Evolutionary conservation across 1,284 basidiomycete species (phyloP), one percentile per base, ranked within the genome.

Genomic region (Ceratobasidium sp.): DNA sequence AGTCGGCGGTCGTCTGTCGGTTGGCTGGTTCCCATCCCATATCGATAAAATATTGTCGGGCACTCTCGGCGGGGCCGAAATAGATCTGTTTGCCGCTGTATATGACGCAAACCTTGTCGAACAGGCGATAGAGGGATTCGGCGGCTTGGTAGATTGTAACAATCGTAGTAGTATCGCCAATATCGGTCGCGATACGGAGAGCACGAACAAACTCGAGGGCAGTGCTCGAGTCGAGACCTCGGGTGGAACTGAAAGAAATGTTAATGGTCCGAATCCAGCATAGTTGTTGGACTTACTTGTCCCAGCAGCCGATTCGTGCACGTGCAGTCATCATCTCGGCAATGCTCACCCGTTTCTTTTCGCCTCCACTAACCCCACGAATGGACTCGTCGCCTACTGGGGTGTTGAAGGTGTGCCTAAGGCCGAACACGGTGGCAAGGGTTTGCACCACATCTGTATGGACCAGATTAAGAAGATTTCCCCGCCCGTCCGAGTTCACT

Each of bases 361-460:
- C 55, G 52, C 94, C 93, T 25, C 92, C 93, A 29, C 87, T 88
- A 0, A 94, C 86, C 55, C 93, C 93, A 7, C 91, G 81, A 1
- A 93, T 81, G 3, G 85, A 83, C 3, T 87, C 88, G 77, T 93
- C 86, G 2, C 93, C 93, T 25, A 94, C 90, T 1, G 91, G 85
- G 0, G 92, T 94, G 73, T 90, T 81, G 69, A 82, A 81, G 0
- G 90, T 93, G 71, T 91, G 90, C 20, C 80, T 80, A 62, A 95
- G 80, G 6, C 91, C 90, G 74, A 94, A 89, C 20, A 91, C 83
- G 17, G 87, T 88, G 75, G 84, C 80, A 29, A 90, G 75, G 3
- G 88, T 86, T 84, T 0, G 84, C 84, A 31, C 85, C 78, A 60
- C 78, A 77, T 8, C 78, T 77, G 69, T 81, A 80, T 70, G 82